Base-by-base conservation (phyloP, 2,329 filamentous ascomycete species). In the Colletotrichum sp. region DNA sequence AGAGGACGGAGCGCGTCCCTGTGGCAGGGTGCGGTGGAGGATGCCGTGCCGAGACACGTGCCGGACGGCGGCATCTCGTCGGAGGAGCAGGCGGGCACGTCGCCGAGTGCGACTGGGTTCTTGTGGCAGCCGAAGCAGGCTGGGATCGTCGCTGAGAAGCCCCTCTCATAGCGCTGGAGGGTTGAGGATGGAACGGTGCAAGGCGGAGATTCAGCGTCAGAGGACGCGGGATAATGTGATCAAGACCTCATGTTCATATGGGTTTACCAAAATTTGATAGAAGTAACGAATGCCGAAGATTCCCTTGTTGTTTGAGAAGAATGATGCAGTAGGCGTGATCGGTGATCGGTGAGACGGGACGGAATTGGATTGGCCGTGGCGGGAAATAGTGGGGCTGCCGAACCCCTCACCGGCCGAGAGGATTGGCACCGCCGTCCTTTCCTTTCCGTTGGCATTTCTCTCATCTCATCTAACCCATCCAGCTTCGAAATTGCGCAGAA, bases 121-220 rank as follows among this genome's bases (percentile, higher is more conserved):
- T 48, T 75, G n/a, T 75, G 73, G 73, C 73, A 75, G 16, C 70
- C 73, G 16, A 75, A 68, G 55, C 34, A 69, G 16, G 36, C 52
- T 44, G 57, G 32, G 22, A 57, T 60, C 22, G 30, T 55, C 3
- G 18, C 26, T 1, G 70, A 67, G 34, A 57, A 65, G 15, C 12
- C 26, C 3, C 57, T 68, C 8, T 73, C 70, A 68, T 75, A 64
- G 34, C 16, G 26, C 9, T 18, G 24, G 18, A 26, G 10, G 52
- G 9, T 30, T 7, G 13, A 12, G 1, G 22, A 18, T 13, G 48
- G 65, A 34, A 22, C 24, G 55, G 28, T 52, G 39, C 39, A 62
- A 52, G 36, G 71, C 39, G 13, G 71, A 60, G 28, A 55, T 55
- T 8, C 9, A 16, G 48, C n/a, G 44, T 4, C 44, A 8, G n/a